Percentiles rank a stretch among this genome's conserved stretches.
Evolutionary conservation across 2,329 filamentous ascomycete species (phyloP).

Genomic region (Whalleya microplaca): DNA sequence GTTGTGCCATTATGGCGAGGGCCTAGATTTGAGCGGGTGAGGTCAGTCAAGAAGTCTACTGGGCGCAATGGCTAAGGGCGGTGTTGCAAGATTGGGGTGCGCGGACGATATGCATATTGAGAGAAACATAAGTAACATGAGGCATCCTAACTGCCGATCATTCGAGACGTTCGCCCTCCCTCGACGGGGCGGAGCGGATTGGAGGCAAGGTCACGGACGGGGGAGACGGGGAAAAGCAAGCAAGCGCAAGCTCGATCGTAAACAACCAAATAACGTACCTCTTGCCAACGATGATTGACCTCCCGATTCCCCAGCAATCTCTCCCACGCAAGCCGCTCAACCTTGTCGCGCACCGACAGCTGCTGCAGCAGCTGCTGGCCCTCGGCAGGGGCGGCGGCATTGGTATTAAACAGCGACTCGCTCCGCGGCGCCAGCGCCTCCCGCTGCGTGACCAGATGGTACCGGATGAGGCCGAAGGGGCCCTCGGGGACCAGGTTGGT

Average conservation of each 20-base stretch:
- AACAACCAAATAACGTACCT: conserved; percentile 57
- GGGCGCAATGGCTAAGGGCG: background rate
- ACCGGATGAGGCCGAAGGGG: conserved; percentile 79
- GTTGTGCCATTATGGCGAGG: conserved; percentile 86
- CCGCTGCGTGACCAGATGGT: conserved; percentile 72
- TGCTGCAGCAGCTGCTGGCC: conserved; percentile 36
- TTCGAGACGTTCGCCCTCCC: background rate
- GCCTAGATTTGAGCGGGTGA: conserved; percentile 56
- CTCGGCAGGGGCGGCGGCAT: conserved; percentile 20
- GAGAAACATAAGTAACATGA: too few species aligned
- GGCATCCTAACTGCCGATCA: too few species aligned
- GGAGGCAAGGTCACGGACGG: background rate
- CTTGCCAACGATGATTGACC: conserved; percentile 81
- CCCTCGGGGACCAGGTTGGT: conserved; percentile 80
- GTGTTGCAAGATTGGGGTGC: background rate
- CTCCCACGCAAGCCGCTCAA: conserved; percentile 74
- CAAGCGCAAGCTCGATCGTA: background rate
- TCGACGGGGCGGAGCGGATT: background rate
- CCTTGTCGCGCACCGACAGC: conserved; percentile 61
- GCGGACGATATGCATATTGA: too few species aligned
- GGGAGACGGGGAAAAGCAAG: background rate
- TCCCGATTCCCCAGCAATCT: conserved; percentile 74
- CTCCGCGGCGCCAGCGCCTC: conserved; percentile 55
- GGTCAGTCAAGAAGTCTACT: conserved; percentile 1
- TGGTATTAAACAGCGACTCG: conserved; percentile 42